Percentiles rank a stretch among this genome's conserved stretches.
Conservation (phyloP, 257 asterid genomes). For the Paulownia fortunei region DNA sequence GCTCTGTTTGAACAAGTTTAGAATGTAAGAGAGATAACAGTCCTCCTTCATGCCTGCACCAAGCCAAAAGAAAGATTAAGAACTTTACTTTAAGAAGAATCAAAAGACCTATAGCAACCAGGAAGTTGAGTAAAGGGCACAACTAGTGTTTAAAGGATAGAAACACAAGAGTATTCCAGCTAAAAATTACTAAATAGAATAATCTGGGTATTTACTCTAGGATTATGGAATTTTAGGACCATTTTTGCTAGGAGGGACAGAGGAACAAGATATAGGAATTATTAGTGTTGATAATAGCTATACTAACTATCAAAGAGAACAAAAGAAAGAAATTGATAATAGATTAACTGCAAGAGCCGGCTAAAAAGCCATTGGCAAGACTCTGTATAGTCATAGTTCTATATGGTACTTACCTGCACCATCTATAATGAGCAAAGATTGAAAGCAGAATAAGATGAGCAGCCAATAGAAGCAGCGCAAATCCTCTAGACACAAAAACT, state of each 20-base stretch:
- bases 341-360: neutral
- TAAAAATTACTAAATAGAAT: neutral
- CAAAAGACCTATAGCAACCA: neutral
- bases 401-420: conserved; percentile 52
- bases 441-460: conserved; percentile 52
- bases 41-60: conserved; percentile 87
- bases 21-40: conserved; percentile 55
- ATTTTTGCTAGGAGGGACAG: conserved; percentile 18
- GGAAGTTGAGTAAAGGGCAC: conserved; percentile 15
- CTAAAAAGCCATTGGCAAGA: neutral
- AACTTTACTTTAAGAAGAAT: neutral
- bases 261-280: neutral
- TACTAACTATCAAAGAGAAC: neutral
- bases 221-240: neutral
- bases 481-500: conserved; percentile 41
- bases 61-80: conserved; percentile 23
- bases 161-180: neutral
- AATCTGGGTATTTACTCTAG: neutral
- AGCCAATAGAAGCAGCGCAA: conserved; percentile 50
- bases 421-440: conserved; percentile 48
- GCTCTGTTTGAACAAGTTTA: conserved; percentile 48
- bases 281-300: neutral
- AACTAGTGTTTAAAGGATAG: neutral
- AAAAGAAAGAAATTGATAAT: neutral
- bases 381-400: neutral